Conservation (phyloP, 164 flowering plant species). For the Sextonia rubra region DNA sequence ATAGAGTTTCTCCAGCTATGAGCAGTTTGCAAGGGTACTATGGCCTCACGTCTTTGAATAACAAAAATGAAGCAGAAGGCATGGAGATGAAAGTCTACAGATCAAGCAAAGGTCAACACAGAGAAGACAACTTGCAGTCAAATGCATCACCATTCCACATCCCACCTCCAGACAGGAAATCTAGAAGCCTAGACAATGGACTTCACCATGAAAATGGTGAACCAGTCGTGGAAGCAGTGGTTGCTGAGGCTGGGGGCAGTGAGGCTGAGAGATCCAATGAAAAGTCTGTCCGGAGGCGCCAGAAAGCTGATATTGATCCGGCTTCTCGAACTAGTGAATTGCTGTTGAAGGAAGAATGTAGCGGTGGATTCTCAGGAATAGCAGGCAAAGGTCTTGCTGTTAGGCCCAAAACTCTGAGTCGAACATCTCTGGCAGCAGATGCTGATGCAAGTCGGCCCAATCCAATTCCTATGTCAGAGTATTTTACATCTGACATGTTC, state of each 20-base stretch:
- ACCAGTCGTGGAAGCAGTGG: slow-evolving; percentile 12
- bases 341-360: slow-evolving; percentile 53
- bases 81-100: slow-evolving; percentile 54
- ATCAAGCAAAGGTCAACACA: slow-evolving; percentile 28
- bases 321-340: slow-evolving; percentile 33
- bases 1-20: slow-evolving; percentile 70
- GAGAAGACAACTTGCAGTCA: slow-evolving; percentile 36
- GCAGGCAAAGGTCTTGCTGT: slow-evolving; percentile 65
- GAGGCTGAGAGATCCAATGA: slow-evolving; percentile 39
- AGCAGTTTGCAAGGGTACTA: slow-evolving; percentile 68
- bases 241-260: slow-evolving; percentile 24
- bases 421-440: slow-evolving; percentile 34
- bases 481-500: slow-evolving; percentile 26
- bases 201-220: slow-evolving; percentile 31
- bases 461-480: slow-evolving; percentile 36
- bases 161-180: slow-evolving; percentile 37
- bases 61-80: slow-evolving; percentile 29
- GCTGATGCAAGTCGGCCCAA: slow-evolving; percentile 27
- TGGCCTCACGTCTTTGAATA: slow-evolving; percentile 40
- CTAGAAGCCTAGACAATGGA: slow-evolving; percentile 56
- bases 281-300: slow-evolving; percentile 54
- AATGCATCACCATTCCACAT: slow-evolving; percentile 21
- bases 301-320: slow-evolving; percentile 46
- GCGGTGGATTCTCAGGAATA: slow-evolving; percentile 46
- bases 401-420: slow-evolving; percentile 56